These are phyloP conservation scores for Iberis pinnata DNA, from an alignment of 345 rosid genomes.

Conservation along the genomic window DNA sequence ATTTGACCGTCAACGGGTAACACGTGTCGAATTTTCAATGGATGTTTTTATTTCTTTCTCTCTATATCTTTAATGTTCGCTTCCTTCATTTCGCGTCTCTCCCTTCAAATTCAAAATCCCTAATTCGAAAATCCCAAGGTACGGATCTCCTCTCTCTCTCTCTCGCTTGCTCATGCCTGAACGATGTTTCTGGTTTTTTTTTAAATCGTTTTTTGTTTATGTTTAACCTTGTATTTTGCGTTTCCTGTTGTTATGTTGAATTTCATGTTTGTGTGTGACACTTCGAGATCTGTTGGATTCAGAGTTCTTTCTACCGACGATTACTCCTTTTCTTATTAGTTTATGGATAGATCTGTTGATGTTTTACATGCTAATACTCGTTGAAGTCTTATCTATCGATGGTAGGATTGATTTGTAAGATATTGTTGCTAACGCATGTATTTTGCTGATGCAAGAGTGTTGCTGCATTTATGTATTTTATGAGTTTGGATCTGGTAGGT, in stretches of 20 bases:
- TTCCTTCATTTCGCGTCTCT: conserved; percentile 3
- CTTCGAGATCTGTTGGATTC: conserved; percentile 24
- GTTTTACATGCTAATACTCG: not conserved
- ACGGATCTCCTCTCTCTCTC: not conserved
- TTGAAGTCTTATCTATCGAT: too few species aligned
- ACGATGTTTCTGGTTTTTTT: not conserved
- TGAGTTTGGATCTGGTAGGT: too few species aligned
- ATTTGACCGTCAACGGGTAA: too few species aligned
- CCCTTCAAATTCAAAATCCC: conserved; percentile 1
- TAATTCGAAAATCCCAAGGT: too few species aligned
- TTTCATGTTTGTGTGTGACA: not conserved
- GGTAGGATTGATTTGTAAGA: not conserved
- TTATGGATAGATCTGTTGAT: conserved; percentile 28
- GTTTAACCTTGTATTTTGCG: not conserved
- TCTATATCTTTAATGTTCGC: not conserved
- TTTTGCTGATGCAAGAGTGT: not conserved
- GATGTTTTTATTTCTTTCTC: conserved; percentile 10
- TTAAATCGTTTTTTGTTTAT: not conserved
- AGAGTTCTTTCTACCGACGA: not conserved
- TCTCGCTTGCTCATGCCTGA: not conserved
- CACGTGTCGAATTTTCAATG: conserved; percentile 37
- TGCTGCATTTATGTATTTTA: too few species aligned
- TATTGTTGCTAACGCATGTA: not conserved
- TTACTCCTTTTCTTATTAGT: too few species aligned
- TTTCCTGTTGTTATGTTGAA: too few species aligned